phyloP scores from a whole-genome alignment of 768 basidiomycete species.

The Mycena latifolia region DNA sequence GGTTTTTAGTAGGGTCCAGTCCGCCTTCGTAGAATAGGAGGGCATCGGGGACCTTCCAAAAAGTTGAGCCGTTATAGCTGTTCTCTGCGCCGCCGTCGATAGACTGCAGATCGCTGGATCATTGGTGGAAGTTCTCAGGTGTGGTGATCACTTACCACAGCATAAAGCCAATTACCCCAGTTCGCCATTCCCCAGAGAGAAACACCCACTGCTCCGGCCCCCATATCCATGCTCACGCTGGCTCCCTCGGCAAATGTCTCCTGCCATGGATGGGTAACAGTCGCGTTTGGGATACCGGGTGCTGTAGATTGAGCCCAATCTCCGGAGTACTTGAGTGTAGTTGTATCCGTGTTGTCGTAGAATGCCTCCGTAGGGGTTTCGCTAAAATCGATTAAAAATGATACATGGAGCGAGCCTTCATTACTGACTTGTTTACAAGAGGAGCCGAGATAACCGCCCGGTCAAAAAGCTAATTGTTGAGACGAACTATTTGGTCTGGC shows the following conservation, averaged over 20 bases:
- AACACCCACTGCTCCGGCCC: constrained; percentile 15
- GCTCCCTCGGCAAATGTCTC: constrained; percentile 15
- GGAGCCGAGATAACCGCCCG: constrained; percentile 24
- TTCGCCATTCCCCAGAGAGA: constrained; percentile 23
- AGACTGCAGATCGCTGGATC: no score
- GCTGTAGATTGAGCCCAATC: constrained; percentile 11
- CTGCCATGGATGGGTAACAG: constrained; percentile 28
- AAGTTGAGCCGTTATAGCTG: constrained; percentile 27
- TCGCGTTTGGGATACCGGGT: constrained; percentile 24
- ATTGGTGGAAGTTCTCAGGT: no score
- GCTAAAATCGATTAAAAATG: background rate
- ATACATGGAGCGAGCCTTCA: background rate
- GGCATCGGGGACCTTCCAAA: constrained; percentile 32
- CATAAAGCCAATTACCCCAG: constrained; percentile 30
- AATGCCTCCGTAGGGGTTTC: constrained; percentile 18
- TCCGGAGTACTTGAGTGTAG: constrained; percentile 22
- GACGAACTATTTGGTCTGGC: constrained; percentile 10
- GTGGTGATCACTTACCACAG: constrained; percentile 3
- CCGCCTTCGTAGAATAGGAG: constrained; percentile 29
- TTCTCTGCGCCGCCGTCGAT: constrained; percentile 6
- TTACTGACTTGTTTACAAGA: constrained; percentile 12
- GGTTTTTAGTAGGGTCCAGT: constrained; percentile 28
- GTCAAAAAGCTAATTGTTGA: constrained; percentile 31
- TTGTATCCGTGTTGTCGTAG: constrained; percentile 28
- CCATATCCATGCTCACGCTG: constrained; percentile 15